Base-by-base conservation (phyloP, 208 protist genomes). In the Leptomonas seymouri region DNA sequence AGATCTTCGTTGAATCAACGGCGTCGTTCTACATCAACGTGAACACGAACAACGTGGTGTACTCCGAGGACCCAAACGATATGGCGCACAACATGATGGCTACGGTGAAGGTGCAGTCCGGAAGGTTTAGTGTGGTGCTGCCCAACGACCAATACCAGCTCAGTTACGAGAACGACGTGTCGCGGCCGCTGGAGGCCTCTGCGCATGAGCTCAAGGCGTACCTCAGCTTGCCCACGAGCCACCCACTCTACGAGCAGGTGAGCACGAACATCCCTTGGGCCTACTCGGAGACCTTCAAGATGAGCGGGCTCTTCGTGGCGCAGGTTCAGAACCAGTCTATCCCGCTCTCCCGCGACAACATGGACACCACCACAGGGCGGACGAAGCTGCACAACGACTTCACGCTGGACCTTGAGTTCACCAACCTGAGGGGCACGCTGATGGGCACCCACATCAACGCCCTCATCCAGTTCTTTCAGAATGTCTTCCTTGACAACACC, bases 11-110 rank as follows among this genome's bases (percentile, higher is more conserved):
- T 12, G 82, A 89, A 61, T 76, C 74, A 3, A 45, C 31, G 30
- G 57, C 73, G 2, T 74, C 65, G 0, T 34, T 97, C 15, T 63
- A 91, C 62, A 5, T 97, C 23, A 97, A 93, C 79, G 79, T 81
- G 7, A 97, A 97, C 70, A 70, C 66, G 11, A 64, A 87, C 48
- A 94, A 97, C 64, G 86, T 94, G 11, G 74, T 97, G 31, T 97
- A 91, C 74, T 76, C 81, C 18, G 78, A 89, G 0, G 82, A 97
- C 66, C 79, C 84, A 12, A 93, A 91, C 50, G 86, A 93, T 64
- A 64, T 66, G 21, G 48, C 67, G 20, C 61, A 86, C 48, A 97
- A 97, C 67, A 83, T 71, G 14, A 91, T 95, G 79, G 79, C 81
- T n/a, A 87, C 64, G 14, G 45, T 94, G 27, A 78, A 69, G 58